Evolutionary conservation across 331 rosid species (phyloP).

Genomic region (Pyrus hybrid): DNA sequence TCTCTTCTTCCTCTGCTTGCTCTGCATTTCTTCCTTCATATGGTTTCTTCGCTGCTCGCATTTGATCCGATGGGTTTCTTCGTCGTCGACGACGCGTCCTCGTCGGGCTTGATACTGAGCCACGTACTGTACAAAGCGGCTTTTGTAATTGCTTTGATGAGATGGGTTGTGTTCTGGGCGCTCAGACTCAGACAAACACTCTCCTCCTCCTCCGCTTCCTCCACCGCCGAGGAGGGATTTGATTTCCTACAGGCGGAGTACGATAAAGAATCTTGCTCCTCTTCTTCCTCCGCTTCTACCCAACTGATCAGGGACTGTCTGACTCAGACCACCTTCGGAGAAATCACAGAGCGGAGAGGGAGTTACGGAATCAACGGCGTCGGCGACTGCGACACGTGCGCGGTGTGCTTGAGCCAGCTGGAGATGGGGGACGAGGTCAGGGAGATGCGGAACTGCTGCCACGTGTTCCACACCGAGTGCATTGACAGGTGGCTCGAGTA

Average conservation of each 20-base stretch:
- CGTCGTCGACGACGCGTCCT: conserved; percentile 23
- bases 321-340: conserved; percentile 41
- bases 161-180: conserved; percentile 52
- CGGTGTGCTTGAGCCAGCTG: conserved; percentile 56
- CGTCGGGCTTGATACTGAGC: conserved; percentile 31
- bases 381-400: conserved; percentile 43
- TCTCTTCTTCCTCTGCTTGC: neutral
- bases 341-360: conserved; percentile 27
- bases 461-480: conserved; percentile 71
- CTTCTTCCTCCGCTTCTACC: conserved; percentile 5
- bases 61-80: conserved; percentile 35
- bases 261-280: neutral
- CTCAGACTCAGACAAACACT: conserved; percentile 19
- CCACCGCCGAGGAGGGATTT: neutral
- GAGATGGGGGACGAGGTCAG: conserved; percentile 47
- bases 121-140: conserved; percentile 57
- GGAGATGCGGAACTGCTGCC: conserved; percentile 66
- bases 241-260: neutral
- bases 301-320: conserved; percentile 31
- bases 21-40: neutral
- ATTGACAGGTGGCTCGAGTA: conserved; percentile 60
- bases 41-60: neutral
- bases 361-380: conserved; percentile 1
- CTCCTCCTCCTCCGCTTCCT: neutral
- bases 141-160: conserved; percentile 43